Evolutionary conservation across 208 protist species (phyloP).

Genomic region (Trypanosomatidae sp.): DNA sequence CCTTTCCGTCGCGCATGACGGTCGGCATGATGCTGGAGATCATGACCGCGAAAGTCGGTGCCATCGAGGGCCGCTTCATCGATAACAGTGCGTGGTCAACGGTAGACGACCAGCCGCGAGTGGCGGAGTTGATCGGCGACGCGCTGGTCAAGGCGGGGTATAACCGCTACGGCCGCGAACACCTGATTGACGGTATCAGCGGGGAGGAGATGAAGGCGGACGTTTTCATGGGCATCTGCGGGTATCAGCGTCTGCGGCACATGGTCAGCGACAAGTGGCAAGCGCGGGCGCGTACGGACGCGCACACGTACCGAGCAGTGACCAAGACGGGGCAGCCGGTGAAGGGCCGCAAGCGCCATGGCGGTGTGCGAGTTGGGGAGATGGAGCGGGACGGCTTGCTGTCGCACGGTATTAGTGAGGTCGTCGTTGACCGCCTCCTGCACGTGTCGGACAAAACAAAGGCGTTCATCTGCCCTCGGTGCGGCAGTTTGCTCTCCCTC

Average conservation of each 20-base stretch:
- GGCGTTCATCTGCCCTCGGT: conserved; percentile 80
- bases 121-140: conserved; percentile 95
- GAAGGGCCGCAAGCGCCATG: conserved; percentile 96
- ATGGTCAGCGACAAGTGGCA: conserved; percentile 99
- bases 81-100: conserved; percentile 96
- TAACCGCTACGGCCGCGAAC: conserved; percentile 97
- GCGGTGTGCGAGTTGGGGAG: conserved; percentile 99
- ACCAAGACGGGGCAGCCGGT: conserved; percentile 98
- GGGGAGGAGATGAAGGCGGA: conserved; percentile 96
- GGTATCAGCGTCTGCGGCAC: conserved; percentile 99
- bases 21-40: conserved; percentile 99
- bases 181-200: conserved; percentile 95
- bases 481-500: conserved; percentile 83
- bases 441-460: conserved; percentile 91
- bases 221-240: conserved; percentile 98
- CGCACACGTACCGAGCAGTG: conserved; percentile 92
- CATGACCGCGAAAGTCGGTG: conserved; percentile 97
- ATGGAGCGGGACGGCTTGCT: conserved; percentile 99
- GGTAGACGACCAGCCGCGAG: conserved; percentile 55
- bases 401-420: conserved; percentile 98
- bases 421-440: conserved; percentile 98
- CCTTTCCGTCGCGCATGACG: conserved; percentile 99
- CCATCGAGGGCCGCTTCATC: conserved; percentile 94
- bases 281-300: conserved; percentile 91
- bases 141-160: conserved; percentile 95